phyloP scores from a whole-genome alignment of 2,329 filamentous ascomycete species.

The Pestalotiopsis sp. region DNA sequence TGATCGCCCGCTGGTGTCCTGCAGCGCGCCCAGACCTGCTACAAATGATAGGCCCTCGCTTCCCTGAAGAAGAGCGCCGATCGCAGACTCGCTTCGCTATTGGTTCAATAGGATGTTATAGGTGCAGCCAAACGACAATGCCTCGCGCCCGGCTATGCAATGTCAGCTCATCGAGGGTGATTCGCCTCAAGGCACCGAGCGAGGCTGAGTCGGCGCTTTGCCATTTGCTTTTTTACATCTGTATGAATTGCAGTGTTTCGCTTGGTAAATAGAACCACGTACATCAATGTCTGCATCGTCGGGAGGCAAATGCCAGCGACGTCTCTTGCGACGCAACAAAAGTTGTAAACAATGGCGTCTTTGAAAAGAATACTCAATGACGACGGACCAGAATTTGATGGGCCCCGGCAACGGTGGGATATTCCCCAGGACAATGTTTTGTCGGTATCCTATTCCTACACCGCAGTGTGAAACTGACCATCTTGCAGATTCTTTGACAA shows the following conservation, averaged over 20 bases:
- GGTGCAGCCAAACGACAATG: neutral
- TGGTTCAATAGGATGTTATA: neutral
- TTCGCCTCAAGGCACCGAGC: neutral
- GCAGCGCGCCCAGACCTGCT: neutral
- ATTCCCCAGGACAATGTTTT: neutral
- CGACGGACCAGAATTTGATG: neutral
- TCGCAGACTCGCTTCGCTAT: neutral
- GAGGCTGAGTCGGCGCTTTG: neutral
- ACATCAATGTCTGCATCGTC: too few species aligned
- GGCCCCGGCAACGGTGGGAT: neutral
- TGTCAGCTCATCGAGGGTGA: neutral
- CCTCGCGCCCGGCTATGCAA: neutral
- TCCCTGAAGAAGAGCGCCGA: neutral
- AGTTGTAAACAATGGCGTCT: neutral
- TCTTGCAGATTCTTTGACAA: neutral
- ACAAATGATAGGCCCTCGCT: conserved; percentile 2
- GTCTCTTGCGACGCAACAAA: neutral
- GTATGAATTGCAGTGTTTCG: neutral
- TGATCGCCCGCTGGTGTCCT: neutral
- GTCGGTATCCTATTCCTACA: neutral
- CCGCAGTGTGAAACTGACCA: neutral
- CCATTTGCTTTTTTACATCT: neutral
- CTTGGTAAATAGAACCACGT: too few species aligned
- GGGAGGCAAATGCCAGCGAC: too few species aligned
- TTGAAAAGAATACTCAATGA: conserved; percentile 2